phyloP scores from a whole-genome alignment of 208 protist genomes.

The Baffinella frigidus region DNA sequence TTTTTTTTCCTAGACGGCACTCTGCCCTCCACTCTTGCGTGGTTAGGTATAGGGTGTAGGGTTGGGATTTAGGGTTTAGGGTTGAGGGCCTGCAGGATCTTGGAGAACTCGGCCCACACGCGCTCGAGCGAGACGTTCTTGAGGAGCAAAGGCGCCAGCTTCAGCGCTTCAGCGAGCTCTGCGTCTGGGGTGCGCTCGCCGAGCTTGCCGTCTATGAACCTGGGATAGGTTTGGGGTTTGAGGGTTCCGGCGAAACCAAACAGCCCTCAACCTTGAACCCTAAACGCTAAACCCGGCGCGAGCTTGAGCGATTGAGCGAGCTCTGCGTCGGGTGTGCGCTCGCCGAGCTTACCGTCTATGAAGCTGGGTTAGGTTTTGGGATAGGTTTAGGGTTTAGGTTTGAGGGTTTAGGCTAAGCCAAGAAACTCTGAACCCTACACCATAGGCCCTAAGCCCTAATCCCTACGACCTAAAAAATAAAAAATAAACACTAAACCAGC shows the following conservation, averaged over 20 bases:
- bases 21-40: no score
- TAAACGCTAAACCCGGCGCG: no score
- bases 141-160: background rate
- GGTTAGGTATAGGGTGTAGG: no score
- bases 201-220: constrained; percentile 8
- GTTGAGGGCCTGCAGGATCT: background rate
- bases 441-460: no score
- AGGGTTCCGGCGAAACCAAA: background rate
- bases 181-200: background rate
- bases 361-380: background rate
- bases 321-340: background rate
- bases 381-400: no score
- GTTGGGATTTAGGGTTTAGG: background rate
- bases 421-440: no score
- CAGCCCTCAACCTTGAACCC: no score
- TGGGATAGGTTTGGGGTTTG: background rate
- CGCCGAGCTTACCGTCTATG: background rate
- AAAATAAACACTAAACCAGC: no score
- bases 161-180: background rate
- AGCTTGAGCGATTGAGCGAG: background rate
- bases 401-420: background rate
- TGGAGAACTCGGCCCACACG: constrained; percentile 1
- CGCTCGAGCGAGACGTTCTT: background rate
- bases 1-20: no score
- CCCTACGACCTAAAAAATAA: no score